Conservation (phyloP, 805 yeast genomes). For the Kazachstania psychrophila region DNA sequence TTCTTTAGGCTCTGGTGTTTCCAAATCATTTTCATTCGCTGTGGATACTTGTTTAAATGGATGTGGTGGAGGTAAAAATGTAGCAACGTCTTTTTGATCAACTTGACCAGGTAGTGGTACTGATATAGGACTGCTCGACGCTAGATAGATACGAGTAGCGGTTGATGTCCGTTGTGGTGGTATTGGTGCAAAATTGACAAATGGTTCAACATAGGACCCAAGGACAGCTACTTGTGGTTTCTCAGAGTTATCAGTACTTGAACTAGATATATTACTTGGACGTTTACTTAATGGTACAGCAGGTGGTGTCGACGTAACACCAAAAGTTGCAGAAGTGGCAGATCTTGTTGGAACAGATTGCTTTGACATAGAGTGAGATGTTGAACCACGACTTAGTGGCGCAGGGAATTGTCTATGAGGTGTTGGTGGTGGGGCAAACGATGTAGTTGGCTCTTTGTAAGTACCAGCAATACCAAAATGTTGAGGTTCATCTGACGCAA, state of each 20-base stretch:
- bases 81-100: slow-evolving; percentile 10
- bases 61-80: slow-evolving; percentile 27
- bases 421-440: slow-evolving; percentile 37
- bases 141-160: not conserved
- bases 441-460: slow-evolving; percentile 19
- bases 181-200: slow-evolving; percentile 26
- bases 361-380: too few species aligned
- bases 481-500: slow-evolving; percentile 22
- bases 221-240: not conserved
- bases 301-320: not conserved
- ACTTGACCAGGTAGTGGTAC: not conserved
- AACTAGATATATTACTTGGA: too few species aligned
- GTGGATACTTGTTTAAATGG: slow-evolving; percentile 12
- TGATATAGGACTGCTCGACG: too few species aligned
- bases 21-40: not conserved
- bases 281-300: not conserved
- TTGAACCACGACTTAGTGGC: too few species aligned
- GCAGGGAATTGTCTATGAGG: slow-evolving; percentile 23
- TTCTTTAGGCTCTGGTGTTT: not conserved
- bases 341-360: not conserved
- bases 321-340: not conserved
- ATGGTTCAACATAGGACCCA: slow-evolving; percentile 5
- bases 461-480: slow-evolving; percentile 30
- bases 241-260: not conserved
- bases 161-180: slow-evolving; percentile 9